Evolutionary conservation across 768 basidiomycete genomes (phyloP).

Genomic region (Lactarius trivialis): DNA sequence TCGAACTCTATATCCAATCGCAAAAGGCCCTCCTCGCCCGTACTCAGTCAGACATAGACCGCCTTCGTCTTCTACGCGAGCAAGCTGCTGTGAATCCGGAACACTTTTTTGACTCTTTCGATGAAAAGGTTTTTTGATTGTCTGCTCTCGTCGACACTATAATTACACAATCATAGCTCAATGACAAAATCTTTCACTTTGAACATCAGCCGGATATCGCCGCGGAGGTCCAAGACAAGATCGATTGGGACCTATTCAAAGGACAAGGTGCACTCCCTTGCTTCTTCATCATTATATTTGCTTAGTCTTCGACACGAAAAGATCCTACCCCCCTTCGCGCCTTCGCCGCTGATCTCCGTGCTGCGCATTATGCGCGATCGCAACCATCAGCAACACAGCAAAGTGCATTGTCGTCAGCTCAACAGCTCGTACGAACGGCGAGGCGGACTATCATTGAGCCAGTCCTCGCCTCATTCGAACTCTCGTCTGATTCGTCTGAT

Average conservation of each 20-base stretch:
- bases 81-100: slow-evolving; percentile 34
- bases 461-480: slow-evolving; percentile 31
- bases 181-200: slow-evolving; percentile 32
- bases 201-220: slow-evolving; percentile 42
- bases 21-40: slow-evolving; percentile 54
- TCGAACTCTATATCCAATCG: slow-evolving; percentile 55
- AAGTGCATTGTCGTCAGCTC: slow-evolving; percentile 47
- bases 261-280: slow-evolving; percentile 43
- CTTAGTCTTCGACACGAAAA: slow-evolving; percentile 24
- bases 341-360: slow-evolving; percentile 37
- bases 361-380: slow-evolving; percentile 33
- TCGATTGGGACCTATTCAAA: slow-evolving; percentile 60
- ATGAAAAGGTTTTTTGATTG: slow-evolving; percentile 33
- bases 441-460: slow-evolving; percentile 45
- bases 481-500: slow-evolving; percentile 33
- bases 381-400: slow-evolving; percentile 37
- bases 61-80: slow-evolving; percentile 41
- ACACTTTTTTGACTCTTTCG: slow-evolving; percentile 30
- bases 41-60: slow-evolving; percentile 56
- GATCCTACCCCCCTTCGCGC: slow-evolving; percentile 50
- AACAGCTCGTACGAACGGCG: slow-evolving; percentile 49
- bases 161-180: slow-evolving; percentile 27
- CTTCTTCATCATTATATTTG: not conserved
- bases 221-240: slow-evolving; percentile 39
- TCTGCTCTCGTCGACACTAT: slow-evolving; percentile 21